phyloP scores from a whole-genome alignment of 805 yeast genomes.

The Kodamaea sagamina region DNA sequence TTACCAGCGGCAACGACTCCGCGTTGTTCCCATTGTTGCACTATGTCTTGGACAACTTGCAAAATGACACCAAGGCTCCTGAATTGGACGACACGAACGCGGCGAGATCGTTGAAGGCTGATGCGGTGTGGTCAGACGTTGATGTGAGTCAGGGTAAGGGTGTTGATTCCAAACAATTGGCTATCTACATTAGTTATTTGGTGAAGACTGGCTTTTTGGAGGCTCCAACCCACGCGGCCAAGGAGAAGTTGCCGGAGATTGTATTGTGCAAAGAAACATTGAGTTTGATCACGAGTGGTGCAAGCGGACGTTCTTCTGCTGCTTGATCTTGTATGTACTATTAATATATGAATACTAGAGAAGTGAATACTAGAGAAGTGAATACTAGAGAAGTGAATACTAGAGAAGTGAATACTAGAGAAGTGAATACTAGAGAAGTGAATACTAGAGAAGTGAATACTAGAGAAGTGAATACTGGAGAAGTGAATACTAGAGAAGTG shows the following conservation, averaged over 20 bases:
- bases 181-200: slow-evolving; percentile 78
- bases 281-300: slow-evolving; percentile 58
- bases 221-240: slow-evolving; percentile 50
- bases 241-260: slow-evolving; percentile 54
- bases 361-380: too few relatives aligned
- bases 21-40: slow-evolving; percentile 93
- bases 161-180: slow-evolving; percentile 64
- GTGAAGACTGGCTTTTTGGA: slow-evolving; percentile 79
- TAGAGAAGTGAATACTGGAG: too few relatives aligned
- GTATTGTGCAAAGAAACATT: slow-evolving; percentile 58
- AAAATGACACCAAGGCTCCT: slow-evolving; percentile 90
- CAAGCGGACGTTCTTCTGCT: slow-evolving; percentile 75
- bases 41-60: slow-evolving; percentile 90
- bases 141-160: slow-evolving; percentile 76
- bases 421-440: too few relatives aligned
- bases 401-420: too few relatives aligned
- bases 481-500: too few relatives aligned
- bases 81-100: slow-evolving; percentile 90
- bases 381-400: too few relatives aligned
- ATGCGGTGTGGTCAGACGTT: slow-evolving; percentile 60
- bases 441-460: too few relatives aligned
- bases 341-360: not conserved
- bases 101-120: slow-evolving; percentile 61
- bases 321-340: slow-evolving; percentile 25
- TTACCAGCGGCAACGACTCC: slow-evolving; percentile 68